Conservation (phyloP, 345 rosid genomes). For the Lumnitzera racemosa region DNA sequence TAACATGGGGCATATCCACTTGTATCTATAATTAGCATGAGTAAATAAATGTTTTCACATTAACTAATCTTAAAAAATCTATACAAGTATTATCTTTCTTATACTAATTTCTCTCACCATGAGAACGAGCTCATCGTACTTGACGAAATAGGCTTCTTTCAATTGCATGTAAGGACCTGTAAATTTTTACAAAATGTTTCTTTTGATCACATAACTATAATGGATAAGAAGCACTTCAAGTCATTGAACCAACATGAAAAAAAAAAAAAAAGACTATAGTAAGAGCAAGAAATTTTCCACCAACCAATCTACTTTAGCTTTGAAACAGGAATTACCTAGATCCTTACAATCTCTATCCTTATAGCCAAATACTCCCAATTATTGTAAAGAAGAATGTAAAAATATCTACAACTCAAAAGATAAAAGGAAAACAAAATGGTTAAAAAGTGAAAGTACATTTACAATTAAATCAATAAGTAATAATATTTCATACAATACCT, state of each 20-base stretch:
- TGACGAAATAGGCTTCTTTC: slow-evolving; percentile 80
- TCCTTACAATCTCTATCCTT: slow-evolving; percentile 48
- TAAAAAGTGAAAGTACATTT: slow-evolving; percentile 1
- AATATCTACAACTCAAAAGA: slow-evolving; percentile 60
- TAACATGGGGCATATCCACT: too few relatives aligned
- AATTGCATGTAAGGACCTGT: slow-evolving; percentile 59
- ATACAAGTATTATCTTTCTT: slow-evolving; percentile 93
- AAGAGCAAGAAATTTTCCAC: slow-evolving; percentile 12
- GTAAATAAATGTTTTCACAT: background rate
- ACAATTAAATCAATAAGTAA: background rate
- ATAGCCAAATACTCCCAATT: slow-evolving; percentile 36
- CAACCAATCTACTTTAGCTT: slow-evolving; percentile 36
- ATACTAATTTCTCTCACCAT: slow-evolving; percentile 99
- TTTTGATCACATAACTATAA: slow-evolving; percentile 45
- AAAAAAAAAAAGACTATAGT: background rate
- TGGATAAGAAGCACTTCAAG: slow-evolving; percentile 13
- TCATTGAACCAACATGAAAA: background rate
- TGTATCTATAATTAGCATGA: background rate
- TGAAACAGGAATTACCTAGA: slow-evolving; percentile 51
- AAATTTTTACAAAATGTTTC: slow-evolving; percentile 57
- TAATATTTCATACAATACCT: slow-evolving; percentile 35
- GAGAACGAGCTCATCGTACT: slow-evolving; percentile 83
- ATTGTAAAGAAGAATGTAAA: slow-evolving; percentile 58
- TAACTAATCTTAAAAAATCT: slow-evolving; percentile 12
- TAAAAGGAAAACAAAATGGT: slow-evolving; percentile 13